Evolutionary conservation across 2,329 filamentous ascomycete genomes (phyloP), one percentile per base, ranked within the genome.

Genomic region (Fusarium nanum): DNA sequence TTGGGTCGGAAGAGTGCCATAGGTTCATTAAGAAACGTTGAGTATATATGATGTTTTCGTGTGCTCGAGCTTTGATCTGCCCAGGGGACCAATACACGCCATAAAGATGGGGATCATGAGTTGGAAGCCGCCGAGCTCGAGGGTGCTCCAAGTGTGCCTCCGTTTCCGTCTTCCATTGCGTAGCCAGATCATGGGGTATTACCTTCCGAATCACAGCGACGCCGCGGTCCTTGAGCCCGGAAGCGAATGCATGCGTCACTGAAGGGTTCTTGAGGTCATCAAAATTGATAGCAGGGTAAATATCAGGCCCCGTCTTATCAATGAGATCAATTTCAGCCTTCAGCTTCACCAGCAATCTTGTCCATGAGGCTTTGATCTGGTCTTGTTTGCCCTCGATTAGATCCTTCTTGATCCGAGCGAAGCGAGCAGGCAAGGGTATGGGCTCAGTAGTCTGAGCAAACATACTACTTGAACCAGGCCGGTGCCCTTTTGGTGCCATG

Each of bases 71-170:
- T 32, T 78, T 79, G 42, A 83, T 75, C 56, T 83, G 81, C 2
- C 80, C 75, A 8, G 78, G 77, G 14, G 80, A 81, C 81, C 81
- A 83, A 61, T 79, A 83, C 2, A 83, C 72, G 14, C 79, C 79
- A 54, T 77, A 77, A 0, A 81, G 72, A 53, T 81, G 76, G 12
- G 77, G 75, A 52, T 78, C 73, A 7, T 76, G 70, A 1, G 75
- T 71, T 5, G 77, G 73, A 34, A 81, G 81, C 20, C 64, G 71
- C 78, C 49, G 76, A 71, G 73, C 54, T 45, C 69, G 73, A 3
- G 81, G 80, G 71, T 89, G 89, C 14, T 79, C 76, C 20, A 89
- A 82, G 70, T 91, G 90, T 8, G 83, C 80, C 58, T 82, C 80
- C 10, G 86, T 81, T 44, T 85, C 81, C 22, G 81, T 76, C 73